Conservation (phyloP, 768 basidiomycete genomes). For the Podaxis sp. region DNA sequence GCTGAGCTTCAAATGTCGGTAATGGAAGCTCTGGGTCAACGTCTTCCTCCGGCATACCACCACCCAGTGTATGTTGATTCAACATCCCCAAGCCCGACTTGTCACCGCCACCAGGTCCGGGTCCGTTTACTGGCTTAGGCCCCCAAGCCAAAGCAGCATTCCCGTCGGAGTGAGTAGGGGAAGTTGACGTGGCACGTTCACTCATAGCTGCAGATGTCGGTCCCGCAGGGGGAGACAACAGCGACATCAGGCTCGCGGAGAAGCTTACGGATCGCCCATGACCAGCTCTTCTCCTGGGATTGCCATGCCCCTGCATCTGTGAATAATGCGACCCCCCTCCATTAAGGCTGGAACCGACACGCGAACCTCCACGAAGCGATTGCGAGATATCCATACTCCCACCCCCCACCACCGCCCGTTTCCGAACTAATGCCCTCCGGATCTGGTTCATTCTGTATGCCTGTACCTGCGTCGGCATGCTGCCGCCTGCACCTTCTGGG, state of each 20-base stretch:
- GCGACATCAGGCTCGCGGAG: slow-evolving; percentile 15
- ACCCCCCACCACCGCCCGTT: slow-evolving; percentile 55
- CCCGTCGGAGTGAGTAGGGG: background rate
- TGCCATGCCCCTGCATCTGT: background rate
- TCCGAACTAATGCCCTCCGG: slow-evolving; percentile 43
- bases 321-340: background rate
- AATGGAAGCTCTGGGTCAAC: slow-evolving; percentile 65
- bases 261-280: slow-evolving; percentile 14
- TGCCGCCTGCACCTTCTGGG: slow-evolving; percentile 34
- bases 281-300: background rate
- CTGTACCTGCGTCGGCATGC: slow-evolving; percentile 44
- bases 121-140: background rate
- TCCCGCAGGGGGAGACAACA: slow-evolving; percentile 10
- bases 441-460: slow-evolving; percentile 43
- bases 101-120: slow-evolving; percentile 14
- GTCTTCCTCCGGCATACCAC: slow-evolving; percentile 20
- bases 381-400: slow-evolving; percentile 80
- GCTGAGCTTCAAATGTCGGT: slow-evolving; percentile 84
- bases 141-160: background rate
- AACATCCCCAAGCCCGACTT: slow-evolving; percentile 24
- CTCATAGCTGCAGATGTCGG: background rate
- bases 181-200: background rate
- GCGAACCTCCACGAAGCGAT: slow-evolving; percentile 25
- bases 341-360: background rate
- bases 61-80: background rate